Evolutionary conservation across 148 eudicot species (phyloP).

Genomic region (Silene latifolia): DNA sequence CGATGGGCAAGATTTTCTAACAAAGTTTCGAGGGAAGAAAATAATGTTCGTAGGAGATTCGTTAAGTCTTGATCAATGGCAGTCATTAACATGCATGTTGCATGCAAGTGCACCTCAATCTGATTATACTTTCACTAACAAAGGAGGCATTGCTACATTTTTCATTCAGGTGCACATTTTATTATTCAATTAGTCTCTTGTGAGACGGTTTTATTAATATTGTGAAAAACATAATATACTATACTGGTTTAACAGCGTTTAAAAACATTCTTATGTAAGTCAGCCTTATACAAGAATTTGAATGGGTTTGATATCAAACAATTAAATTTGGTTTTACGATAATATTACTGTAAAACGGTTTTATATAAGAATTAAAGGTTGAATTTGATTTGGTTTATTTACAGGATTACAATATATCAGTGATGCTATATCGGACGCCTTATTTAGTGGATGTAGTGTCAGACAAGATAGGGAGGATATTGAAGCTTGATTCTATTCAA

Average conservation of each 20-base stretch:
- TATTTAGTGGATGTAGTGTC: slow-evolving; percentile 49
- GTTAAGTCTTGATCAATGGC: slow-evolving; percentile 40
- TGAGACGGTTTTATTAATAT: too few relatives aligned
- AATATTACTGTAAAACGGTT: too few relatives aligned
- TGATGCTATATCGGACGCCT: slow-evolving; percentile 26
- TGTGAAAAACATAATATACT: too few relatives aligned
- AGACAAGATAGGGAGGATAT: slow-evolving; percentile 34
- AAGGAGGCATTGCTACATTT: slow-evolving; percentile 2
- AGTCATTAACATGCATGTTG: slow-evolving; percentile 46
- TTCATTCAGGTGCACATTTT: slow-evolving; percentile 3
- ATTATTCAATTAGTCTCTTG: too few relatives aligned
- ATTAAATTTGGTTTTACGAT: too few relatives aligned
- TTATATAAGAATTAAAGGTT: not conserved
- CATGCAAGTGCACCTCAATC: slow-evolving; percentile 35
- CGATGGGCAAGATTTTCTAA: slow-evolving; percentile 32
- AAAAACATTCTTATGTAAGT: too few relatives aligned
- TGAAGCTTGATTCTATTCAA: slow-evolving; percentile 42
- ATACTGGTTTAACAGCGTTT: too few relatives aligned
- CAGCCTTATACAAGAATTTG: too few relatives aligned
- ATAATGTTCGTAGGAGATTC: slow-evolving; percentile 50
- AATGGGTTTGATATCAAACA: too few relatives aligned
- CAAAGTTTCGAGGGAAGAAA: slow-evolving; percentile 35
- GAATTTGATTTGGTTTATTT: not conserved
- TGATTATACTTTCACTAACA: not conserved
- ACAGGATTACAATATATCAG: slow-evolving; percentile 32